Base-by-base conservation (phyloP, 495 filamentous ascomycete genomes). In the Neurospora sp. region DNA sequence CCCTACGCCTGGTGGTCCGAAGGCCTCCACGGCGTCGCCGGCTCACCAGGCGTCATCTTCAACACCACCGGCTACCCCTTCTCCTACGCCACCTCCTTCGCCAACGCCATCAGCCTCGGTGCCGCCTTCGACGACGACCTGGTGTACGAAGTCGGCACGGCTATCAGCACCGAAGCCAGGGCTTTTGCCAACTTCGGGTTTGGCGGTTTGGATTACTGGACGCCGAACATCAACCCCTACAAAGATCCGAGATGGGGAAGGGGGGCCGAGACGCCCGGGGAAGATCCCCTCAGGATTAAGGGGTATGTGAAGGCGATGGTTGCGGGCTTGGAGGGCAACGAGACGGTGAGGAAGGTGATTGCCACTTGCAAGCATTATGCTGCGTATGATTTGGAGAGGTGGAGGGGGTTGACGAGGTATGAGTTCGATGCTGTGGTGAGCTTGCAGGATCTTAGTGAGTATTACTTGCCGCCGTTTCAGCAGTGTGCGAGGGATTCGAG, bases 221-320 rank as follows among this genome's bases (percentile, higher is more conserved):
- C 90, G 0, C 90, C 90, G 1, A 90, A 92, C 75, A 90, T 92
- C 80, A 93, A 93, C 77, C 84, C 87, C 1, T 92, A 90, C 82
- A 79, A 79, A 41, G 83, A 86, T 54, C 85, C 86, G 5, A 78
- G 82, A 71, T 84, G 85, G 82, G 85, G 85, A 1, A 75, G 84
- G 4, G 79, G 78, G 11, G 71, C 72, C 23, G 79, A 75, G 90
- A 93, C 73, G 7, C 75, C 75, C 11, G 75, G 75, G 11, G 73
- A 76, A 35, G 73, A 76, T 20, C 73, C 75, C 0, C 12, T 76
- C 1, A 73, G 6, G 69, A 82, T 91, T 5, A 83, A 83, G 23
- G 83, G 84, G 0, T 92, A 90, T 70, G 87, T 88, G 0, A 86
- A 86, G 54, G 85, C 87, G 42, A 83, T 91, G 75, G 87, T 91